phyloP scores from a whole-genome alignment of 2,329 filamentous ascomycete genomes.

The Pseudopithomyces chartarum region DNA sequence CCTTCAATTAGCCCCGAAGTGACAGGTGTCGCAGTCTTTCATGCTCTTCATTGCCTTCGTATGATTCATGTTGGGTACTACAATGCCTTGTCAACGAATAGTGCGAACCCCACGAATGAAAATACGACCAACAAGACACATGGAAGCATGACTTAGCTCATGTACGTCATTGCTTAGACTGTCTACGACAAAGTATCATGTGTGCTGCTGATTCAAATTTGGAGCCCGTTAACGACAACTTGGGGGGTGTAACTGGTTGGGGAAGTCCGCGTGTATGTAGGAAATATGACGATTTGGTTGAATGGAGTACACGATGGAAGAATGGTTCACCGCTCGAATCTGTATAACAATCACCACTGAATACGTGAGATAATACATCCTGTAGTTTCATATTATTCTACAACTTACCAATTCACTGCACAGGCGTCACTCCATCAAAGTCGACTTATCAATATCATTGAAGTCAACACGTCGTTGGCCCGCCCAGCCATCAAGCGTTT shows the following conservation, averaged over 20 bases:
- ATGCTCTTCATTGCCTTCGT: neutral
- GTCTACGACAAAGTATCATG: constrained; percentile 12
- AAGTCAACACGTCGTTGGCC: neutral
- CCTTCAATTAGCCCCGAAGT: too few species aligned
- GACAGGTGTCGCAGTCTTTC: neutral
- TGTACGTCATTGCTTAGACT: constrained; percentile 13
- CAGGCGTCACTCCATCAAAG: neutral
- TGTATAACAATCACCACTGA: neutral
- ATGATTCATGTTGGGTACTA: too few species aligned
- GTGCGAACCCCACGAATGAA: neutral
- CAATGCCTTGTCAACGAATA: too few species aligned
- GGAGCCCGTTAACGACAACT: constrained; percentile 1
- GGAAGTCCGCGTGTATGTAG: neutral
- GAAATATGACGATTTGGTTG: too few species aligned
- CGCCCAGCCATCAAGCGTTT: neutral
- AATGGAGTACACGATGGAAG: neutral
- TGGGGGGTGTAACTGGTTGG: constrained; percentile 9
- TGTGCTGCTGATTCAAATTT: constrained; percentile 13
- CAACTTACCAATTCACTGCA: neutral
- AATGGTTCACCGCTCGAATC: neutral
- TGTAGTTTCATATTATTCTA: neutral
- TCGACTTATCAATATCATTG: neutral
- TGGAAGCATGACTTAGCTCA: neutral
- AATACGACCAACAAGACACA: neutral
- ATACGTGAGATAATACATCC: too few species aligned